Evolutionary conservation across 2,329 filamentous ascomycete species (phyloP).

Genomic region (Chaetomium globosum): DNA sequence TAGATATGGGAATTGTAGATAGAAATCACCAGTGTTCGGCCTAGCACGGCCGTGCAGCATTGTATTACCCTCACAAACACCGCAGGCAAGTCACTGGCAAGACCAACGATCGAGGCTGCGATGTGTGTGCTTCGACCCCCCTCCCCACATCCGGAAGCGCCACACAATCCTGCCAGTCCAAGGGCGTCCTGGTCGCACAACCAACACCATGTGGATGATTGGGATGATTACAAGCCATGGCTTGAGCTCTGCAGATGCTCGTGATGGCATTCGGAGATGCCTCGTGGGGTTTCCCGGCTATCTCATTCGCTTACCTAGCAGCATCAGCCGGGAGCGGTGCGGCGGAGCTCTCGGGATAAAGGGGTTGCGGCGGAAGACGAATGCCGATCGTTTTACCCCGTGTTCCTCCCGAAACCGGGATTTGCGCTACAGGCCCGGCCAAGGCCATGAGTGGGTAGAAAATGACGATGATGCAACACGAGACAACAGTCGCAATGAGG

Average conservation of each 20-base stretch:
- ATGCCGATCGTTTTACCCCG: constrained; percentile 29
- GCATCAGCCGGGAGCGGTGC: constrained; percentile 12
- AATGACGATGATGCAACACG: constrained; percentile 22
- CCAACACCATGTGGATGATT: constrained; percentile 22
- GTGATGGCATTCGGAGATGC: constrained; percentile 26
- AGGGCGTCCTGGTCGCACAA: constrained; percentile 15
- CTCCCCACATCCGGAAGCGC: constrained; percentile 13
- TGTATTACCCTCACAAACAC: constrained; percentile 17
- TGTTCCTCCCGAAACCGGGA: constrained; percentile 29
- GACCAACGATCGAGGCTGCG: constrained; percentile 15
- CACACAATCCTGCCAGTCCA: constrained; percentile 3
- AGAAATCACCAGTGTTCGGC: constrained; percentile 30
- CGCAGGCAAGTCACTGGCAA: not conserved
- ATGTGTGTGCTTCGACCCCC: constrained; percentile 11
- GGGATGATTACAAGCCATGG: not conserved
- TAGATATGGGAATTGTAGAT: constrained; percentile 40
- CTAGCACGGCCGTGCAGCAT: constrained; percentile 23
- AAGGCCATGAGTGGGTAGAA: constrained; percentile 22
- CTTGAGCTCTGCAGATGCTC: constrained; percentile 11
- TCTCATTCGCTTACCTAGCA: constrained; percentile 44
- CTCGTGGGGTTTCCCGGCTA: constrained; percentile 46
- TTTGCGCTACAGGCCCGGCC: constrained; percentile 29
- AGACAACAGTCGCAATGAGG: constrained; percentile 15
- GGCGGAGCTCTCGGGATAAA: constrained; percentile 20
- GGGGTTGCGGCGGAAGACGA: constrained; percentile 19